Base-by-base conservation (phyloP, 1,284 basidiomycete species). In the Trametes polyzona region DNA sequence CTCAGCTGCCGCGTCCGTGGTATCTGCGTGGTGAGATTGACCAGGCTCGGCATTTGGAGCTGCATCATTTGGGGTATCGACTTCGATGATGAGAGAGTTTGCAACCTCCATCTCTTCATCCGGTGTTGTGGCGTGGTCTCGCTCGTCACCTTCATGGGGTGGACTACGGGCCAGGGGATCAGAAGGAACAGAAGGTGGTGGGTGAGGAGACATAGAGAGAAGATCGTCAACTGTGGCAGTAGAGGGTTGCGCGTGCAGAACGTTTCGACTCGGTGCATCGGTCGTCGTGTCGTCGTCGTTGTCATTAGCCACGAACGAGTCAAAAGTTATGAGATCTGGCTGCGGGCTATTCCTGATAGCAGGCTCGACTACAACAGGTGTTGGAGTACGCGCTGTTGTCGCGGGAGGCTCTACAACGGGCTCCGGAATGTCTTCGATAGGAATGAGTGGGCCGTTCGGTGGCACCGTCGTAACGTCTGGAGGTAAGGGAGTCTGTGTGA, bases 281-380 rank as follows among this genome's bases (percentile, higher is more conserved):
- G 24, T 35, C 4, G 42, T 10, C 30, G 43, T 51, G 48, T 47
- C 42, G 35, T 39, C 52, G 39, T 63, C 36, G 29, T 43, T 55
- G 24, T 49, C 51, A 27, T 67, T 63, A 40, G 67, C 65, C 35
- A 72, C 67, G 50, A 72, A 70, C 21, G 76, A 76, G 64, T 79
- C 76, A 52, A 79, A 76, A 37, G 72, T 74, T 35, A 81, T 79
- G 37, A 76, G 71, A 59, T 75, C 74, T 12, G 53, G 68, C 32
- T 67, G 63, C 11, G 65, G 57, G 8, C 19, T 48, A 32, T 61
- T 61, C 12, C 58, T 49, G 27, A 47, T 12, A 52, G 26, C 12
- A 37, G 42, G 9, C 24, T 52, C 23, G 47, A 46, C 17, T n/a
- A 35, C 29, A 27, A 39, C 24, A 41, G 57, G 52, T n/a, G n/a